Conservation (phyloP, 306 rosid species). For the Acacia acuminata region DNA sequence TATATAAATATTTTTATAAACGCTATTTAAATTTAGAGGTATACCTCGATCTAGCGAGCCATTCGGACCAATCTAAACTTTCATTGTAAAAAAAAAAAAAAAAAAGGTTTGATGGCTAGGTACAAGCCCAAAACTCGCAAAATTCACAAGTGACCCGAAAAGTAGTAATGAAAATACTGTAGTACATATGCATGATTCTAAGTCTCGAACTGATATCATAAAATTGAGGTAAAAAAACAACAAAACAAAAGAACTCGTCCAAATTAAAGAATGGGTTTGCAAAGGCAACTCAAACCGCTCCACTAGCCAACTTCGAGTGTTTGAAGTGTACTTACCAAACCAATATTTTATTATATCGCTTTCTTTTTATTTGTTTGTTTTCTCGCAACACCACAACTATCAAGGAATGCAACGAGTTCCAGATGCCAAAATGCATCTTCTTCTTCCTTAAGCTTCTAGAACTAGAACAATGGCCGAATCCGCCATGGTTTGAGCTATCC, state of each 20-base stretch:
- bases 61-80: no score
- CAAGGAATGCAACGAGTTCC: neutral
- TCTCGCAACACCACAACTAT: neutral
- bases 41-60: no score
- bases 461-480: neutral
- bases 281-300: neutral
- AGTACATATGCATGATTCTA: neutral
- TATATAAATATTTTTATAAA: rapidly evolving
- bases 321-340: neutral
- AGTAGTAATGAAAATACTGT: neutral
- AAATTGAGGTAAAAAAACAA: neutral
- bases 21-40: rapidly evolving
- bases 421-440: neutral
- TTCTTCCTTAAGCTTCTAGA: neutral
- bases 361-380: neutral
- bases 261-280: neutral
- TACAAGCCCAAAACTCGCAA: neutral
- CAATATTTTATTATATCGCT: neutral
- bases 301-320: neutral
- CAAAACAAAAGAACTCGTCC: neutral
- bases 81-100: rapidly evolving
- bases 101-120: no score
- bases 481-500: neutral
- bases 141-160: neutral
- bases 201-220: neutral